phyloP scores from a whole-genome alignment of 1,139 yeast genomes.

The Suhomyces terraborum region DNA sequence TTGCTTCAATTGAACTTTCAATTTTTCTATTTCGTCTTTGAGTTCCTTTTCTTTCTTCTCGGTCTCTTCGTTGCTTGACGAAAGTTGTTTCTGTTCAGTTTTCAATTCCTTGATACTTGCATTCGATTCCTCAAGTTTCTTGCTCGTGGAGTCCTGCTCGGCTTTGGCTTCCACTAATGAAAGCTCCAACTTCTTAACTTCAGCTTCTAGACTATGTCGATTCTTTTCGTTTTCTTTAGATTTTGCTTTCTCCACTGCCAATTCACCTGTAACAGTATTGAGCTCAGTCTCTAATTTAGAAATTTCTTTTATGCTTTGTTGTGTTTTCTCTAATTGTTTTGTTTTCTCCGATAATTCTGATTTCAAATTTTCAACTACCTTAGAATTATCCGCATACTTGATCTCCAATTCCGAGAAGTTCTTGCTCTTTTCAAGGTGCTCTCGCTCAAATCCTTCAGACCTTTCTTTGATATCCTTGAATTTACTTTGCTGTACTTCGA shows the following conservation, averaged over 20 bases:
- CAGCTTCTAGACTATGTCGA: not conserved
- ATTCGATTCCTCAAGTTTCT: slow-evolving; percentile 1
- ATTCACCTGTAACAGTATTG: not conserved
- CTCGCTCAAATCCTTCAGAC: not conserved
- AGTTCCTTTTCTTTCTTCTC: slow-evolving; percentile 1
- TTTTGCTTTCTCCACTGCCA: slow-evolving; percentile 2
- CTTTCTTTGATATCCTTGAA: not conserved
- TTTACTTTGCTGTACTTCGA: not conserved
- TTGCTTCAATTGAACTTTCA: slow-evolving; percentile 17
- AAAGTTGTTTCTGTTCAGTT: slow-evolving; percentile 1
- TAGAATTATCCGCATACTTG: not conserved
- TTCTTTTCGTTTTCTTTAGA: not conserved
- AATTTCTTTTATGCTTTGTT: not conserved
- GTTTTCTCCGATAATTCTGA: not conserved
- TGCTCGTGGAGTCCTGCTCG: not conserved
- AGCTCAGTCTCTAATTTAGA: not conserved
- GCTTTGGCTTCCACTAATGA: not conserved
- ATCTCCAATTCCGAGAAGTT: not conserved
- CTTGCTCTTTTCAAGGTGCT: not conserved
- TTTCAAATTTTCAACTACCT: not conserved
- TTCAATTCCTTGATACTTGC: not conserved
- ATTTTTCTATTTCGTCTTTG: slow-evolving; percentile 8
- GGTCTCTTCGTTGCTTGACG: slow-evolving; percentile 1
- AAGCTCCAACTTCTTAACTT: not conserved
- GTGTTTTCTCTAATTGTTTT: not conserved